Evolutionary conservation across 805 yeast genomes (phyloP).

Genomic region (Teunomyces funiuensis): DNA sequence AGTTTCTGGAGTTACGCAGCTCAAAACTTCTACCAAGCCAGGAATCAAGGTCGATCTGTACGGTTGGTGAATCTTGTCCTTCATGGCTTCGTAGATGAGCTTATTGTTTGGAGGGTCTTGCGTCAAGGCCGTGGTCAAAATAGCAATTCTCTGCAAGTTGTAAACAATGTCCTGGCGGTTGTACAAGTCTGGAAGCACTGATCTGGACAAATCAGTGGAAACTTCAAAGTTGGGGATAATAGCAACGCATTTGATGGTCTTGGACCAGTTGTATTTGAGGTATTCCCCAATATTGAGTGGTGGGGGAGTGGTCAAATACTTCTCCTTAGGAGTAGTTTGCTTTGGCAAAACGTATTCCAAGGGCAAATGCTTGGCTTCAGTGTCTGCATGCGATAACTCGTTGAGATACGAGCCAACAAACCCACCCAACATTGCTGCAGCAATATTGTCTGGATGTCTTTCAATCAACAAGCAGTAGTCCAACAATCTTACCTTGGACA

Average conservation of each 20-base stretch:
- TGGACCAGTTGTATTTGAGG: constrained; percentile 80
- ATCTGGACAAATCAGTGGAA: constrained; percentile 87
- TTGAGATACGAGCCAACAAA: constrained; percentile 94
- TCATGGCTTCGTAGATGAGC: constrained; percentile 91
- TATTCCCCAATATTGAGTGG: constrained; percentile 87
- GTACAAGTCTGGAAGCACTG: constrained; percentile 82
- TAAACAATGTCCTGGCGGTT: constrained; percentile 80
- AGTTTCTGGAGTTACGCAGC: constrained; percentile 74
- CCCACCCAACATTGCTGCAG: constrained; percentile 99
- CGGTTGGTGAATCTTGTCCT: constrained; percentile 96
- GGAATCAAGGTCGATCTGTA: constrained; percentile 90
- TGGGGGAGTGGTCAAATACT: constrained; percentile 45
- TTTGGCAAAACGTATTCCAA: constrained; percentile 80
- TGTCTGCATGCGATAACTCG: constrained; percentile 71
- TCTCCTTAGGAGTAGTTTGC: constrained; percentile 61
- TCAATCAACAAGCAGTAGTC: constrained; percentile 97
- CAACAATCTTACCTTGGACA: constrained; percentile 77
- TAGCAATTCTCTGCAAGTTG: constrained; percentile 90
- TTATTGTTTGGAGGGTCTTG: constrained; percentile 77
- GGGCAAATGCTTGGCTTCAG: constrained; percentile 77
- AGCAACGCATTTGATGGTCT: constrained; percentile 81
- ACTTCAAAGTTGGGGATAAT: constrained; percentile 94
- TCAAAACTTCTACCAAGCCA: constrained; percentile 79
- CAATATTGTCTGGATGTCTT: constrained; percentile 96
- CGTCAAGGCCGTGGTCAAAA: constrained; percentile 89